phyloP scores from a whole-genome alignment of 2,329 filamentous ascomycete genomes.

The Xylariaceae sp. region DNA sequence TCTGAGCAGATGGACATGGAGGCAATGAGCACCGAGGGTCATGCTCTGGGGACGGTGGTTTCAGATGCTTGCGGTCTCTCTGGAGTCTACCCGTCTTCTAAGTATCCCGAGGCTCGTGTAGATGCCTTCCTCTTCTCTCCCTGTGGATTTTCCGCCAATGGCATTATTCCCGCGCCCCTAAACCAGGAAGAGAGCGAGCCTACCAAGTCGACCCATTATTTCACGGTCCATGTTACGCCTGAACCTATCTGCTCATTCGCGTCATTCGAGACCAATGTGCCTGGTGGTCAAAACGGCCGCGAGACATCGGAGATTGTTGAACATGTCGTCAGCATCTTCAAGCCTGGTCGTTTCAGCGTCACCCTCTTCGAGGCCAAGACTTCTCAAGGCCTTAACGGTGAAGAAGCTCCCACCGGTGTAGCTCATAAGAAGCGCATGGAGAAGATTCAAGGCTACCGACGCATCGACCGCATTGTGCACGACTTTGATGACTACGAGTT shows the following conservation, averaged over 20 bases:
- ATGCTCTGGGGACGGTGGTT: conserved; percentile 87
- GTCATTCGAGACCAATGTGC: conserved; percentile 97
- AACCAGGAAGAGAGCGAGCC: conserved; percentile 41
- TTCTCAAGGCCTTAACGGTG: conserved; percentile 38
- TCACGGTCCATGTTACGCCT: conserved; percentile 96
- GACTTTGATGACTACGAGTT: conserved; percentile 97
- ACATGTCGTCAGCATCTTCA: conserved; percentile 93
- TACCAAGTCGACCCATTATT: conserved; percentile 72
- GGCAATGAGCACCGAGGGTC: conserved; percentile 85
- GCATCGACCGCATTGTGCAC: conserved; percentile 92
- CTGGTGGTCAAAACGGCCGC: conserved; percentile 79
- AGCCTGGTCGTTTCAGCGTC: conserved; percentile 94
- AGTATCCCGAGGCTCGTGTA: conserved; percentile 88
- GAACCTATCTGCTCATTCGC: conserved; percentile 97
- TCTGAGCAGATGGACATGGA: conserved; percentile 60
- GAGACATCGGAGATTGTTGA: conserved; percentile 88
- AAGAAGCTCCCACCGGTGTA: conserved; percentile 32
- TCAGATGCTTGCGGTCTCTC: conserved; percentile 86
- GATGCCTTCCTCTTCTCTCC: conserved; percentile 96
- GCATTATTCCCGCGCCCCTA: conserved; percentile 77
- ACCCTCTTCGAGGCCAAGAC: conserved; percentile 91
- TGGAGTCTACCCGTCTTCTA: conserved; percentile 78
- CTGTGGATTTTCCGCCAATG: conserved; percentile 96
- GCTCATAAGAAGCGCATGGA: conserved; percentile 59
- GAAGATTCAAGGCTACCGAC: conserved; percentile 76